Evolutionary conservation across 2,329 filamentous ascomycete species (phyloP).

Genomic region (Colletotrichum abscissum): DNA sequence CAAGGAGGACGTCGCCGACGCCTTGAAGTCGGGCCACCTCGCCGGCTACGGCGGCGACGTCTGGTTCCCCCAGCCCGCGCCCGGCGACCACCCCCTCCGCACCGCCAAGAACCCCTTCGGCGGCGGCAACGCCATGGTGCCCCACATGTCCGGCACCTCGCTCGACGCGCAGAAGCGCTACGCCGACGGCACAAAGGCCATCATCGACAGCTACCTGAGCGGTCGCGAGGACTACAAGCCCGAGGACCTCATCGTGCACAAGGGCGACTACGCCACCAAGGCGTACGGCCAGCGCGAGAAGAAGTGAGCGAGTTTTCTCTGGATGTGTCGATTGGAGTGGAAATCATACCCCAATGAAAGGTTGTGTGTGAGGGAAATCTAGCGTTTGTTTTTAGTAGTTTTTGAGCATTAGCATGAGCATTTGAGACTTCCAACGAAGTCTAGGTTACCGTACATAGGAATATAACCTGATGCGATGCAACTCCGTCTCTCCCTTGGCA

Average conservation of each 20-base stretch:
- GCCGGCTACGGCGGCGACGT: constrained; percentile 90
- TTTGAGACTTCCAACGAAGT: background rate
- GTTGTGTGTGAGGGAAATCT: constrained; percentile 10
- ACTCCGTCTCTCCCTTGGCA: too few relatives aligned
- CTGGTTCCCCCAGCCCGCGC: constrained; percentile 98
- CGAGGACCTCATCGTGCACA: constrained; percentile 90
- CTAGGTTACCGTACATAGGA: constrained; percentile 29
- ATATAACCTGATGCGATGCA: constrained; percentile 26
- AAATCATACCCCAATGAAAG: constrained; percentile 6
- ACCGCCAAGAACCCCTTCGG: constrained; percentile 94
- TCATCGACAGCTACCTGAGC: constrained; percentile 90
- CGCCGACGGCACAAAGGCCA: constrained; percentile 86
- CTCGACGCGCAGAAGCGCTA: constrained; percentile 97
- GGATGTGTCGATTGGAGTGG: background rate
- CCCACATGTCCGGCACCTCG: constrained; percentile 99
- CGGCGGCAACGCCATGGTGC: constrained; percentile 98
- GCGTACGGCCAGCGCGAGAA: constrained; percentile 83
- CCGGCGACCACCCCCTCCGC: constrained; percentile 91
- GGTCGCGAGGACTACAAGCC: constrained; percentile 89
- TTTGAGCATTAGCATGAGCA: constrained; percentile 11
- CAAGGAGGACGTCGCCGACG: constrained; percentile 97
- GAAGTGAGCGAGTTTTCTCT: constrained; percentile 41
- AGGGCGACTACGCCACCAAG: constrained; percentile 95
- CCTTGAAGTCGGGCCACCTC: constrained; percentile 91
- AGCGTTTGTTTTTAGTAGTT: constrained; percentile 16